phyloP scores from a whole-genome alignment of 1,139 yeast genomes.

The Lodderomyces pseudojiufengensis region DNA sequence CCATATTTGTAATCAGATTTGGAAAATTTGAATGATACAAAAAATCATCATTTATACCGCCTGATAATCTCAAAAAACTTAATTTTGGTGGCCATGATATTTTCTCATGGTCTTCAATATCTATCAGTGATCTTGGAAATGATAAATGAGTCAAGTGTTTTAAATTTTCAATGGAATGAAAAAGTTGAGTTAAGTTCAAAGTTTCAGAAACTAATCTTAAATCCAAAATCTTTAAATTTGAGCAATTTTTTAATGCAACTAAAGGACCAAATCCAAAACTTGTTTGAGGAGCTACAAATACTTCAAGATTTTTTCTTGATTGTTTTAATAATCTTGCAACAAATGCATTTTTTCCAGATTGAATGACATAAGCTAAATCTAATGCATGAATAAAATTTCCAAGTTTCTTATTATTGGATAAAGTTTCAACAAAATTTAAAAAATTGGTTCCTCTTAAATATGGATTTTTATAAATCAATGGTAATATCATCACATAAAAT shows the following conservation, averaged over 20 bases:
- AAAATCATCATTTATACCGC: constrained; percentile 85
- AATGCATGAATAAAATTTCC: constrained; percentile 49
- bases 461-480: constrained; percentile 64
- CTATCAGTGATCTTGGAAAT: constrained; percentile 85
- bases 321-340: constrained; percentile 79
- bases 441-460: constrained; percentile 64
- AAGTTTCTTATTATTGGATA: constrained; percentile 42
- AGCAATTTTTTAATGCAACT: constrained; percentile 71
- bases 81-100: constrained; percentile 77
- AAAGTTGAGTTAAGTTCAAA: constrained; percentile 73
- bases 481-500: constrained; percentile 58
- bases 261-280: constrained; percentile 91
- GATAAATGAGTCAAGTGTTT: constrained; percentile 66
- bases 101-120: constrained; percentile 55
- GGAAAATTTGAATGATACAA: constrained; percentile 68
- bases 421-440: constrained; percentile 65
- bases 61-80: constrained; percentile 71
- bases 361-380: constrained; percentile 76
- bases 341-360: constrained; percentile 89
- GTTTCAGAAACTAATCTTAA: constrained; percentile 89
- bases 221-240: constrained; percentile 61
- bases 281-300: constrained; percentile 88
- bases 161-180: constrained; percentile 65
- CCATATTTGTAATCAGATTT: constrained; percentile 60
- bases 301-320: constrained; percentile 58